Conservation (phyloP, 2,329 filamentous ascomycete species). For the Exophiala alcalophila region DNA sequence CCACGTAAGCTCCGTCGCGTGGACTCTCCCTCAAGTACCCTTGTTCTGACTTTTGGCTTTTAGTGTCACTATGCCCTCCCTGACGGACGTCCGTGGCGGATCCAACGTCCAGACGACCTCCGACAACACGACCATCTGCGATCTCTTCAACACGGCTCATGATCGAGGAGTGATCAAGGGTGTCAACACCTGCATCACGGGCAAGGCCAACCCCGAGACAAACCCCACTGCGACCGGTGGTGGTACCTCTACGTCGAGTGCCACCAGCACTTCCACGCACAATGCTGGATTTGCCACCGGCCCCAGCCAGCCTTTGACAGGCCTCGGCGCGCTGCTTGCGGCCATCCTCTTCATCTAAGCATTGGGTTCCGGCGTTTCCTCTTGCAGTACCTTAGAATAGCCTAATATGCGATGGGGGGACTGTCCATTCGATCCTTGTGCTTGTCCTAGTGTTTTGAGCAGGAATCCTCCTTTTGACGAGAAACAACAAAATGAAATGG, state of each 20-base stretch:
- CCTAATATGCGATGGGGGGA: conserved; percentile 27
- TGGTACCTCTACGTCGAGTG: conserved; percentile 17
- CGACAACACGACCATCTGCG: conserved; percentile 57
- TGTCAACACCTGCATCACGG: conserved; percentile 44
- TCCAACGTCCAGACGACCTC: conserved; percentile 66
- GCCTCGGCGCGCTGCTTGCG: conserved; percentile 26
- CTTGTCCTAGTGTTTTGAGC: conserved; percentile 16
- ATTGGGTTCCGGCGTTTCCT: conserved; percentile 21
- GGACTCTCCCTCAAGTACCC: conserved; percentile 32
- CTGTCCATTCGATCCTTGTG: conserved; percentile 19
- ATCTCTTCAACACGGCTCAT: conserved; percentile 49
- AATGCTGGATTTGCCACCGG: conserved; percentile 18
- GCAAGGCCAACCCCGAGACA: conserved; percentile 35
- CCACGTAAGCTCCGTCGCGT: conserved; percentile 16
- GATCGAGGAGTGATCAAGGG: conserved; percentile 47
- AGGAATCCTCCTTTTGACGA: conserved; percentile 10
- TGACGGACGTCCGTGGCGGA: conserved; percentile 67
- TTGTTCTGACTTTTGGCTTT: conserved; percentile 22
- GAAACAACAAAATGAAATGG: conserved; percentile 12
- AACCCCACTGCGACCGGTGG: conserved; percentile 20
- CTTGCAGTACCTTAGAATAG: conserved; percentile 26
- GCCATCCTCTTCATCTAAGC: conserved; percentile 30
- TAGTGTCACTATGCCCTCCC: conserved; percentile 67
- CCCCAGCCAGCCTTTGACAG: conserved; percentile 24
- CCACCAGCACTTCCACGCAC: conserved; percentile 14